Evolutionary conservation across 2,329 filamentous ascomycete species (phyloP).

Genomic region (Ceratocystiopsis minuta): DNA sequence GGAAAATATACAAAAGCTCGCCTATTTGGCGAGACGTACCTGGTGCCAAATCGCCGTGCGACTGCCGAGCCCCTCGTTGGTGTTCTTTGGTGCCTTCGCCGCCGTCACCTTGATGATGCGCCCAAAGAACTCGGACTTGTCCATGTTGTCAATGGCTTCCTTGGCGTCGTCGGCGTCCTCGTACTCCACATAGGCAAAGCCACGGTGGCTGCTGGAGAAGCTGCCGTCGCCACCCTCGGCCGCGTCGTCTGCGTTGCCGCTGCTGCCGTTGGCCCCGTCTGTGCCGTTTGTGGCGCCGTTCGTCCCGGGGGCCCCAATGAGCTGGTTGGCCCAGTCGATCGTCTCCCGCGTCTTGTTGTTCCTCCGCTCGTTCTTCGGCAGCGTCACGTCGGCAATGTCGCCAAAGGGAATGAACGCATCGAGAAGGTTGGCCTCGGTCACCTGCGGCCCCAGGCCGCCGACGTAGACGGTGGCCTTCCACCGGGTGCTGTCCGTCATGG

Average conservation of each 20-base stretch:
- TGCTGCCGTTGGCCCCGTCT: neutral
- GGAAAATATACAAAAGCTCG: no score
- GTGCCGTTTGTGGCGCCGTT: no score
- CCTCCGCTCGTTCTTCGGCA: slow-evolving; percentile 65
- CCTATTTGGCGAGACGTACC: slow-evolving; percentile 29
- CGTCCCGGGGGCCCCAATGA: no score
- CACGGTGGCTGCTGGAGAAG: slow-evolving; percentile 39
- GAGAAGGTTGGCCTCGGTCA: slow-evolving; percentile 58
- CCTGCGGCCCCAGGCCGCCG: slow-evolving; percentile 65
- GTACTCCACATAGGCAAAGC: slow-evolving; percentile 94
- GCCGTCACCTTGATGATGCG: slow-evolving; percentile 79
- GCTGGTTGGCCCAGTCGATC: slow-evolving; percentile 21
- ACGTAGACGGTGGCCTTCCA: slow-evolving; percentile 89
- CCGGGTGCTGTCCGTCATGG: slow-evolving; percentile 65
- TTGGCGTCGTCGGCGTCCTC: slow-evolving; percentile 70
- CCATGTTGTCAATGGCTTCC: slow-evolving; percentile 98
- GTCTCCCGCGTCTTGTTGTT: slow-evolving; percentile 27
- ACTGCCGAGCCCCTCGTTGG: slow-evolving; percentile 73
- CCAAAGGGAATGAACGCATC: slow-evolving; percentile 95
- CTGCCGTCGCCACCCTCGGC: no score
- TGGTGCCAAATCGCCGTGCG: slow-evolving; percentile 95
- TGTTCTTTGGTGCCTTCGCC: slow-evolving; percentile 81
- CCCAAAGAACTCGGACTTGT: slow-evolving; percentile 88
- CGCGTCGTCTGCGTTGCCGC: neutral
- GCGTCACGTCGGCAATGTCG: slow-evolving; percentile 76